phyloP scores from a whole-genome alignment of 164 flowering plant genomes.

The Berberis vulgaris region DNA sequence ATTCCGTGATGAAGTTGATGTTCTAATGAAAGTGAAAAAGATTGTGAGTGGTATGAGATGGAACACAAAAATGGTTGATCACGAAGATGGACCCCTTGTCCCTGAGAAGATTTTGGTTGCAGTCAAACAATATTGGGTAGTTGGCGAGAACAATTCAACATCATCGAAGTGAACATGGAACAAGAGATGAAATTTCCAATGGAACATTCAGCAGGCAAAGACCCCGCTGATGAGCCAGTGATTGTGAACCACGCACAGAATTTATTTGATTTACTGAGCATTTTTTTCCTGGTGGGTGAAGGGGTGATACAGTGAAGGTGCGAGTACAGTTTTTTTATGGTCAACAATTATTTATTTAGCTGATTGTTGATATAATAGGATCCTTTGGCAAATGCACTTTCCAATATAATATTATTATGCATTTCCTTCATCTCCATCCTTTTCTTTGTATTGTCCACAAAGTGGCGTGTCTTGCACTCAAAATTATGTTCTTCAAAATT shows the following conservation, averaged over 20 bases:
- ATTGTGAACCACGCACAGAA: background rate
- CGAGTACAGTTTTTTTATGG: background rate
- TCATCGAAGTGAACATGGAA: slow-evolving; percentile 11
- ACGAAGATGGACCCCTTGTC: slow-evolving; percentile 85
- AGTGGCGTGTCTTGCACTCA: too few species aligned
- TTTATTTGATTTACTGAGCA: background rate
- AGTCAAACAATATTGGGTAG: slow-evolving; percentile 81
- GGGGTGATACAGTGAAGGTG: background rate
- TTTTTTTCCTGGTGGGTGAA: background rate
- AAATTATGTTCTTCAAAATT: too few species aligned
- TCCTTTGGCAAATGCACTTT: background rate
- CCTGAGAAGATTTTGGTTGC: slow-evolving; percentile 71
- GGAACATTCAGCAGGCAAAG: background rate
- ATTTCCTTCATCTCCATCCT: background rate
- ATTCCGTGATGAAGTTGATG: slow-evolving; percentile 77
- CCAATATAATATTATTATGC: background rate
- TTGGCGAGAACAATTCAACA: slow-evolving; percentile 36
- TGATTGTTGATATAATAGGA: background rate
- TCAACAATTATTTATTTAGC: slow-evolving; percentile 2
- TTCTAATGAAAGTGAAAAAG: slow-evolving; percentile 57
- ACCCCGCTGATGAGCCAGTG: background rate
- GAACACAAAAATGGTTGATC: slow-evolving; percentile 77
- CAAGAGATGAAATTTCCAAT: slow-evolving; percentile 13
- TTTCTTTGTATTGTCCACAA: too few species aligned
- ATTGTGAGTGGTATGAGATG: slow-evolving; percentile 69